Evolutionary conservation across 352 stramenopile genomes (phyloP), one percentile per base, ranked within the genome.

Genomic region (Phytophthora crassamura): DNA sequence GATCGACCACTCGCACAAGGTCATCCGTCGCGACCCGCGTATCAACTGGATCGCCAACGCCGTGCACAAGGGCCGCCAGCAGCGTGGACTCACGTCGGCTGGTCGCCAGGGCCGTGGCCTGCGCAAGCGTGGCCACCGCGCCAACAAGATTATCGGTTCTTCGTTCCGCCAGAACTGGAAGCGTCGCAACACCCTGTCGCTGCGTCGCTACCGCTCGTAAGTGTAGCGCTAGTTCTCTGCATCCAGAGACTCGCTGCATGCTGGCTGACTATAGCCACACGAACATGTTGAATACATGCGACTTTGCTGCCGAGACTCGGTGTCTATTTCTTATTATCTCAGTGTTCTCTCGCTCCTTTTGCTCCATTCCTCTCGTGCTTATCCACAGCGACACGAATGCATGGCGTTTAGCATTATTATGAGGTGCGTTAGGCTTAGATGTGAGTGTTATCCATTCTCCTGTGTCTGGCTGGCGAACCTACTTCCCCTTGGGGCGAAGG

Each of bases 1-100:
- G 43, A 96, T 99, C 41, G 98, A 99, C 89, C 96, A 98, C 69
- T 91, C 86, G 70, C 98, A 99, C 90, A 95, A 92, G 74, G 93
- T 90, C 61, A 99, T 99, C 86, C 94, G 98, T 77, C 98, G 98
- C 67, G 98, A 99, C 82, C 88, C 98, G 49, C 96, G 96, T 75
- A 99, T 99, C 84, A 99, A 99, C 89, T 99, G 98, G 98, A 99
- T 99, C 88, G 90, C 87, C 65, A 99, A 99, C 82, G 89, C 97
- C 59, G 95, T 99, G 60, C 97, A 99, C 89, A 99, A 99, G 94
- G 97, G 99, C 86, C 91, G 98, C 64, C 98, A 99, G 87, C 91
- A 95, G 75, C 95, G 98, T 88, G 98, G 98, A 40, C 97, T 99
- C 65, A 99, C 98, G 33, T 98, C 93, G 59, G 97, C 98, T 43